These are phyloP conservation scores for Pouteria glomerata DNA, from an alignment of 148 eudicot species.

Conservation along the genomic window DNA sequence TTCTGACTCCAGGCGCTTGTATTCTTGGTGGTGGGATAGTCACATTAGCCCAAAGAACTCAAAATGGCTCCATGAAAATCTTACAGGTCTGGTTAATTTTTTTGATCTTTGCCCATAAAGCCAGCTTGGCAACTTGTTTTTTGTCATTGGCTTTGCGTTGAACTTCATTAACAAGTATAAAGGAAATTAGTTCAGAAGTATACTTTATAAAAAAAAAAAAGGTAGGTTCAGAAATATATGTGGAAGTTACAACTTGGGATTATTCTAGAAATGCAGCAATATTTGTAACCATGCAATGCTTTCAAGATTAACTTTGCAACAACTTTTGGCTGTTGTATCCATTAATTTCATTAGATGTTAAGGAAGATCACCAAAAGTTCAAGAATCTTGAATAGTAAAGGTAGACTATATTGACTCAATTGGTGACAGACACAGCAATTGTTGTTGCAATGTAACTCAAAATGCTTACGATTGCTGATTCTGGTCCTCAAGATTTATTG, in stretches of 20 bases:
- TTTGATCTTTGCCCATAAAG: not conserved
- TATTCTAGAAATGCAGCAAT: not conserved
- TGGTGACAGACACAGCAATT: not conserved
- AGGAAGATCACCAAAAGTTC: not conserved
- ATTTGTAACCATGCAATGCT: not conserved
- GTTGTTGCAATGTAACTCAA: not conserved
- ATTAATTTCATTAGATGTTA: not conserved
- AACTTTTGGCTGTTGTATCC: not conserved
- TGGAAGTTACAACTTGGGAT: not conserved
- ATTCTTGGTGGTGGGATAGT: conserved; percentile 79
- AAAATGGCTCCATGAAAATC: conserved; percentile 68
- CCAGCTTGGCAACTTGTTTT: no score
- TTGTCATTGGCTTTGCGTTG: not conserved
- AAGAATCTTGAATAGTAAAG: not conserved
- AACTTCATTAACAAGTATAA: not conserved
- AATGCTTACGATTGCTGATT: no score
- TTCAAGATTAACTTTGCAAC: not conserved
- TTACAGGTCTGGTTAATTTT: conserved; percentile 50
- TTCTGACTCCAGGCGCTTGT: conserved; percentile 53
- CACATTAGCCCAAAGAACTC: conserved; percentile 65
- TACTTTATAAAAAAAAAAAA: no score
- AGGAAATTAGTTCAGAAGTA: not conserved
- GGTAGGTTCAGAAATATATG: no score
- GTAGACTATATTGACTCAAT: not conserved
- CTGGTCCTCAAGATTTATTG: not conserved